These are phyloP conservation scores for Aspergillus conjunctus DNA, from an alignment of 495 filamentous ascomycete species.

Conservation along the genomic window DNA sequence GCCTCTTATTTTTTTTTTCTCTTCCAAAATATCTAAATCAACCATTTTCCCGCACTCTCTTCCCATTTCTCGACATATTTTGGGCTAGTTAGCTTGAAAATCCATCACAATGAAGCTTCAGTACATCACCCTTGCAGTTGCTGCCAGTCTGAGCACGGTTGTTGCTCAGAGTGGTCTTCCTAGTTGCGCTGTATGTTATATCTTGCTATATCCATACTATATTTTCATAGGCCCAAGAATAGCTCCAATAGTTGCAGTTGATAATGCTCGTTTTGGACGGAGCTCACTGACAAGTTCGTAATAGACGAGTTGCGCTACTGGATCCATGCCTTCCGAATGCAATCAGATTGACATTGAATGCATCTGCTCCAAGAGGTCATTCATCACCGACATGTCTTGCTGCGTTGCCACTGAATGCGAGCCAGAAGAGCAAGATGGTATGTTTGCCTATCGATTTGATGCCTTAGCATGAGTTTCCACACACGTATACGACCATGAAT, in stretches of 20 bases:
- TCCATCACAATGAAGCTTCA: slow-evolving; percentile 42
- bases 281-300: slow-evolving; percentile 6
- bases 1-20: background rate
- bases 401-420: slow-evolving; percentile 63
- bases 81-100: background rate
- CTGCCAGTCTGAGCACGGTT: slow-evolving; percentile 35
- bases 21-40: background rate
- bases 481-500: too few species aligned
- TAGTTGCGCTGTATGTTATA: slow-evolving; percentile 46
- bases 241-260: background rate
- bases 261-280: background rate
- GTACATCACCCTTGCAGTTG: slow-evolving; percentile 32
- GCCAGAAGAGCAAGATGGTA: slow-evolving; percentile 57
- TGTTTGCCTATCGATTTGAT: slow-evolving; percentile 15
- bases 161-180: slow-evolving; percentile 53
- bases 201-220: background rate
- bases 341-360: slow-evolving; percentile 58
- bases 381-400: slow-evolving; percentile 65
- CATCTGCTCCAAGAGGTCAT: slow-evolving; percentile 63
- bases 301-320: slow-evolving; percentile 57
- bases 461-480: background rate
- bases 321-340: slow-evolving; percentile 54
- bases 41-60: background rate
- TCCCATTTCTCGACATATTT: background rate
- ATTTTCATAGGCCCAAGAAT: background rate